Conservation (phyloP, 2,329 filamentous ascomycete genomes). For the Teratosphaeria epicoccoides region DNA sequence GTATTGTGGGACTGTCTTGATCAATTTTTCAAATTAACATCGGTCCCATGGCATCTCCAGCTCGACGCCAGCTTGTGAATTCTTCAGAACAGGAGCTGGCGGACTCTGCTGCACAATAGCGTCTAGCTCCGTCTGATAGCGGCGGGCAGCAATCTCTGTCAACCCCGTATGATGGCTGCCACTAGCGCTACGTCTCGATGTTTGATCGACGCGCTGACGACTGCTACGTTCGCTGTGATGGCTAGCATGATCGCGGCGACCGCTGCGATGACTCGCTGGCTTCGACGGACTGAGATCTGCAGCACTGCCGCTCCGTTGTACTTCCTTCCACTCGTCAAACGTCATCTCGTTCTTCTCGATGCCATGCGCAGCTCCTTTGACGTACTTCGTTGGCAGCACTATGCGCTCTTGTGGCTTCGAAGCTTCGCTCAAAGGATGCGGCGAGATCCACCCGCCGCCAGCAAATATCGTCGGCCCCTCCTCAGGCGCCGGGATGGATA, state of each 20-base stretch:
- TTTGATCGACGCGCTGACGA: background rate
- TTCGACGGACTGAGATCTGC: background rate
- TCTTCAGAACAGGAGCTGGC: background rate
- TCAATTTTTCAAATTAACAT: too few relatives aligned
- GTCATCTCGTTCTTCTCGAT: conserved; percentile 14
- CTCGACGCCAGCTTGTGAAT: background rate
- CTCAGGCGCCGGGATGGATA: background rate
- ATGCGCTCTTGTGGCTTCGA: conserved; percentile 17
- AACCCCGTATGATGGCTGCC: background rate
- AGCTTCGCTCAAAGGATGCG: conserved; percentile 21
- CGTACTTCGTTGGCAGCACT: conserved; percentile 11
- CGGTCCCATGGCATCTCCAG: conserved; percentile 1
- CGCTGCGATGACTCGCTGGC: background rate
- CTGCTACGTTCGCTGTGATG: background rate
- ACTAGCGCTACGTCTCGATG: background rate
- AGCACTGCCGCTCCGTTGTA: conserved; percentile 10
- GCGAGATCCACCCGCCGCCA: conserved; percentile 25
- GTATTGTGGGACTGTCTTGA: too few relatives aligned
- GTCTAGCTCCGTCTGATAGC: background rate
- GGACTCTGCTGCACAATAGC: background rate
- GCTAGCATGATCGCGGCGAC: background rate
- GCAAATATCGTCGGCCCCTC: conserved; percentile 17
- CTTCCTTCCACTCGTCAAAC: conserved; percentile 19
- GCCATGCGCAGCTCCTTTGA: conserved; percentile 3
- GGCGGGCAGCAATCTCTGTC: background rate